Evolutionary conservation across 129 eudicot species (phyloP).

Genomic region (Calendula officinalis): DNA sequence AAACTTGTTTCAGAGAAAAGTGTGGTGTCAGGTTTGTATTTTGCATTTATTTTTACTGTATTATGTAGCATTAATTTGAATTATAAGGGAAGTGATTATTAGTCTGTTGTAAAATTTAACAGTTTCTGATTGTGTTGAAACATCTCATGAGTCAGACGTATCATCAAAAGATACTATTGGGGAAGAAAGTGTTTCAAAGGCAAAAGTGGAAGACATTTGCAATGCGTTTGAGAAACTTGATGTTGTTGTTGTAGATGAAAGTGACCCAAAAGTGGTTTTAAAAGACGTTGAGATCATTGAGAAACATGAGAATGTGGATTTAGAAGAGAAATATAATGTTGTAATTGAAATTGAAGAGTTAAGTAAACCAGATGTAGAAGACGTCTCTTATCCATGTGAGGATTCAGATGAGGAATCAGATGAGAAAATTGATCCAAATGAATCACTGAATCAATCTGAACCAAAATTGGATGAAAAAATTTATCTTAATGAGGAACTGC

Average conservation of each 20-base stretch:
- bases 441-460: not conserved
- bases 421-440: conserved; percentile 1
- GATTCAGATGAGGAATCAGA: conserved; percentile 13
- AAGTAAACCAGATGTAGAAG: conserved; percentile 6
- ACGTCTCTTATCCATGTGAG: not conserved
- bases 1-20: conserved; percentile 9
- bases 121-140: conserved; percentile 11
- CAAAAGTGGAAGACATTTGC: conserved; percentile 18
- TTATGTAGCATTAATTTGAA: not conserved
- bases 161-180: conserved; percentile 8
- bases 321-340: conserved; percentile 4
- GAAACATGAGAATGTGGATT: not conserved
- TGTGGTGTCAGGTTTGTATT: not conserved
- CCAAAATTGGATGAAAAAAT: not conserved
- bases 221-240: conserved; percentile 14
- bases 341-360: not conserved
- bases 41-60: not conserved
- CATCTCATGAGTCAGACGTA: conserved; percentile 8
- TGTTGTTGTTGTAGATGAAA: conserved; percentile 15
- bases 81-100: not conserved
- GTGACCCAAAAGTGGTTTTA: conserved; percentile 7
- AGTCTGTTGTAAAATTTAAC: not conserved
- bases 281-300: conserved; percentile 2
- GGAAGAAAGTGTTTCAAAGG: conserved; percentile 25
- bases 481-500: not conserved